Evolutionary conservation across 2,329 filamentous ascomycete species (phyloP).

Genomic region (Colletotrichum sidae): DNA sequence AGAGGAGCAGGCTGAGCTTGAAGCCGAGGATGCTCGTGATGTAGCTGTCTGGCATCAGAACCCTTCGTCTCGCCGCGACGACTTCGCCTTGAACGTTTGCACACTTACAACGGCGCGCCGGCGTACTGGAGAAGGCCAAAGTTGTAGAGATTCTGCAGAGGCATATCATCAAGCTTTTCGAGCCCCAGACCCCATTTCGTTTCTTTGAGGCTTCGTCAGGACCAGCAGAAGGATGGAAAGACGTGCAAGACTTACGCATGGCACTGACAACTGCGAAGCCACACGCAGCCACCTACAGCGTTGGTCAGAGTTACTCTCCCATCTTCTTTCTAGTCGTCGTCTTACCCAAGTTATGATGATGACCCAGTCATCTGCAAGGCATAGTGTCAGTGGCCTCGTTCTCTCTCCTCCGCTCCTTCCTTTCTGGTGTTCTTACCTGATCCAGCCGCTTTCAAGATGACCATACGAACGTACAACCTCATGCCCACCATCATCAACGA

Average conservation of each 20-base stretch:
- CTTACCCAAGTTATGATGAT: constrained; percentile 44
- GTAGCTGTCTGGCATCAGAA: constrained; percentile 45
- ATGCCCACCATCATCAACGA: constrained; percentile 47
- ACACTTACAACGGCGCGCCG: constrained; percentile 53
- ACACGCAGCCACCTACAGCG: constrained; percentile 44
- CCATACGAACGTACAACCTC: constrained; percentile 49
- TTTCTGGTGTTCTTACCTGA: constrained; percentile 40
- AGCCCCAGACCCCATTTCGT: constrained; percentile 58
- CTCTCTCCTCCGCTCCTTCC: too few relatives aligned
- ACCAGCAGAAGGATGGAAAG: too few relatives aligned
- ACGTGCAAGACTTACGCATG: constrained; percentile 46
- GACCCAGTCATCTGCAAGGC: constrained; percentile 36
- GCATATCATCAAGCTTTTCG: constrained; percentile 49
- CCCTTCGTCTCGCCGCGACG: rapidly evolving
- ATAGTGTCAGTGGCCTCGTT: neutral
- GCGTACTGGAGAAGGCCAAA: constrained; percentile 56
- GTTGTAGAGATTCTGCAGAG: constrained; percentile 49
- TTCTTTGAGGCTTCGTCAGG: constrained; percentile 44
- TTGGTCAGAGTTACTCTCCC: neutral
- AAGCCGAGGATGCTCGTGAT: constrained; percentile 57
- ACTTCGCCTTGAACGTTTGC: neutral
- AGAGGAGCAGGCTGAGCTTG: constrained; percentile 58
- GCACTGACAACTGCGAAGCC: constrained; percentile 50
- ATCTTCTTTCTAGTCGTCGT: neutral
- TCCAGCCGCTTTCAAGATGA: constrained; percentile 50